Conservation (phyloP, 2,329 filamentous ascomycete species). For the Pyrenochaeta sp. region DNA sequence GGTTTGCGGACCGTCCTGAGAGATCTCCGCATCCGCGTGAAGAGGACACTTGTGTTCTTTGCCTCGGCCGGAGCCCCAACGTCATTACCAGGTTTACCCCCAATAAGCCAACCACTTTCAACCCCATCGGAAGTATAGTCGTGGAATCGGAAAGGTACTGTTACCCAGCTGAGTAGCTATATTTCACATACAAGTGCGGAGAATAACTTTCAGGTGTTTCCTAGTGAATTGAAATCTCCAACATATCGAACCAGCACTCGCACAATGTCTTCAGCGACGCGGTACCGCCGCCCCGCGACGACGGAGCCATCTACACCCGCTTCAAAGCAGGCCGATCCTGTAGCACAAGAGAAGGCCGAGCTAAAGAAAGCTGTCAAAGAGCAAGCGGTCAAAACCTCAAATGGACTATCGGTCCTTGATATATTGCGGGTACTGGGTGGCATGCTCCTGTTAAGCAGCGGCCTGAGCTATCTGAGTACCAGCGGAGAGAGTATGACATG, state of each 20-base stretch:
- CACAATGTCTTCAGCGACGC: conserved; percentile 32
- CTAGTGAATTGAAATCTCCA: not conserved
- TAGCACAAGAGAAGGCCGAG: conserved; percentile 33
- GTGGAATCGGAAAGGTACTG: too few relatives aligned
- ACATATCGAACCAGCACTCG: not conserved
- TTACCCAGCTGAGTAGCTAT: too few relatives aligned
- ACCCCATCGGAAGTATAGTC: too few relatives aligned
- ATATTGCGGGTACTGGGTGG: conserved; percentile 74
- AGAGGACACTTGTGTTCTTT: not conserved
- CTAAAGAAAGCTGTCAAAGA: conserved; percentile 34
- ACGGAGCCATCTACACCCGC: conserved; percentile 12
- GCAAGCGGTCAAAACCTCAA: conserved; percentile 30
- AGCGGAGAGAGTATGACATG: conserved; percentile 64
- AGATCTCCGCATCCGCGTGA: conserved; percentile 9
- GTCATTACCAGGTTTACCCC: not conserved
- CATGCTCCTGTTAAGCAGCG: conserved; percentile 70
- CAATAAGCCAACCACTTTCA: not conserved
- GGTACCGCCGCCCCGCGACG: conserved; percentile 30
- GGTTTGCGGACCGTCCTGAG: conserved; percentile 7
- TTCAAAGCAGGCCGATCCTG: conserved; percentile 5
- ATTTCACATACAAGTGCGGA: too few relatives aligned
- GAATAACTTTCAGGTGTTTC: too few relatives aligned
- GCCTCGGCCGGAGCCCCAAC: not conserved
- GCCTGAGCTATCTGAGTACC: conserved; percentile 79
- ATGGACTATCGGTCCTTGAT: conserved; percentile 61